Evolutionary conservation across 768 basidiomycete genomes (phyloP).

Genomic region (Amanita inopinata): DNA sequence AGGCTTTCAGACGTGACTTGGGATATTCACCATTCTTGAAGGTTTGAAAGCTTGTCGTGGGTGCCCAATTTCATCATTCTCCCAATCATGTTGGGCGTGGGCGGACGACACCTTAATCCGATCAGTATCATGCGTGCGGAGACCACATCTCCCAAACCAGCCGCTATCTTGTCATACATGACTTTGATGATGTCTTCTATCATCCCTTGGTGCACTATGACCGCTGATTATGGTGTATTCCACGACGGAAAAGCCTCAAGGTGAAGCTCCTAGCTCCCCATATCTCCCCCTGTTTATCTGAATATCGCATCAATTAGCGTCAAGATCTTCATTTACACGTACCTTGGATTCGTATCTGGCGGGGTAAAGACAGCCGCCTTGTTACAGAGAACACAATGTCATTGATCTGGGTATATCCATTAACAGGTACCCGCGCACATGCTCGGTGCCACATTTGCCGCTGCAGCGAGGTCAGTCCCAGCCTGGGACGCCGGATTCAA

Average conservation of each 20-base stretch:
- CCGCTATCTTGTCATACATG: slow-evolving; percentile 25
- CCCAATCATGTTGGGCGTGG: slow-evolving; percentile 52
- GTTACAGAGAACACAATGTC: neutral
- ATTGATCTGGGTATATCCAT: slow-evolving; percentile 19
- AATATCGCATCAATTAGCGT: slow-evolving; percentile 27
- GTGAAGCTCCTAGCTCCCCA: slow-evolving; percentile 12
- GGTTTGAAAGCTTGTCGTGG: slow-evolving; percentile 56
- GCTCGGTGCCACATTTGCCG: slow-evolving; percentile 60
- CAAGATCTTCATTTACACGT: slow-evolving; percentile 55
- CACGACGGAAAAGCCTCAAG: slow-evolving; percentile 24
- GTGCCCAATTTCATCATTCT: slow-evolving; percentile 56
- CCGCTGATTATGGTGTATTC: slow-evolving; percentile 36
- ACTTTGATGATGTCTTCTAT: slow-evolving; percentile 28
- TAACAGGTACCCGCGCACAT: slow-evolving; percentile 35
- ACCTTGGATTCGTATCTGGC: slow-evolving; percentile 55
- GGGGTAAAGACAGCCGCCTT: slow-evolving; percentile 30
- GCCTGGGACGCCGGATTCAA: slow-evolving; percentile 48
- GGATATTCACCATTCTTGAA: too few relatives aligned
- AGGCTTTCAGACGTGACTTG: neutral
- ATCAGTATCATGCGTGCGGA: slow-evolving; percentile 16
- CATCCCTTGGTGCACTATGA: slow-evolving; percentile 33
- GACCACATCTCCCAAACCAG: slow-evolving; percentile 18
- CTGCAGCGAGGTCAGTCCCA: slow-evolving; percentile 44
- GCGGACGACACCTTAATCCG: slow-evolving; percentile 46
- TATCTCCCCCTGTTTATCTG: neutral